Percentiles rank a stretch among this genome's conserved stretches.
phyloP scores from a whole-genome alignment of 2,329 filamentous ascomycete genomes.

The Nemania sp. region DNA sequence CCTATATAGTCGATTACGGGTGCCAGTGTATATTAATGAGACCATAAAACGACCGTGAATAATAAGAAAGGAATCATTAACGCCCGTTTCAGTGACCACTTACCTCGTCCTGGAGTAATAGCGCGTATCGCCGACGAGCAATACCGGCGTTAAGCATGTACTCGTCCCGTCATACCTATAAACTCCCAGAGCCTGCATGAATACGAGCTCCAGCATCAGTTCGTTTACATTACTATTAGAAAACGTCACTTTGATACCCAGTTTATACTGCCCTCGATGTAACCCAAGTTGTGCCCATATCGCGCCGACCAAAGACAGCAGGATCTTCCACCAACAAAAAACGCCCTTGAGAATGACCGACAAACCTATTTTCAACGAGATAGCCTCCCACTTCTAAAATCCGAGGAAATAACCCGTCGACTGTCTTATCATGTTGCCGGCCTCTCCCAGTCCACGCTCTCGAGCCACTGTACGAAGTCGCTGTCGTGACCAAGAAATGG shows the following conservation, averaged over 20 bases:
- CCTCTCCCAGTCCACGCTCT: conserved; percentile 51
- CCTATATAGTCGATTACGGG: no score
- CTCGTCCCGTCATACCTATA: conserved; percentile 7
- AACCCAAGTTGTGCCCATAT: background rate
- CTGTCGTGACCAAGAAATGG: conserved; percentile 50
- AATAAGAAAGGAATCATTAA: background rate
- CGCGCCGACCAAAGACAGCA: background rate
- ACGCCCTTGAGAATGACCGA: background rate
- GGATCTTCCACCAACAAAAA: background rate
- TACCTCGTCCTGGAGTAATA: background rate
- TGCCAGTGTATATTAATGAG: no score
- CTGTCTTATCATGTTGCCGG: conserved; percentile 33
- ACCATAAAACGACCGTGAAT: background rate
- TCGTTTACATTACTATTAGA: conserved; percentile 22
- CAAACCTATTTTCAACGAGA: background rate
- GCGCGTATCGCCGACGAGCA: background rate
- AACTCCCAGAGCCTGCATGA: background rate
- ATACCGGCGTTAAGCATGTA: background rate
- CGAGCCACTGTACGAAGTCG: conserved; percentile 54
- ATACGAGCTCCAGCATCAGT: background rate
- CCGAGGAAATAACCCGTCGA: background rate
- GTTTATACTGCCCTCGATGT: background rate
- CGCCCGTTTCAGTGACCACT: background rate
- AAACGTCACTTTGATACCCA: background rate
- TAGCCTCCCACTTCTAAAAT: background rate